Conservation (phyloP, 352 stramenopile genomes). For the Pseudoperonospora humuli region DNA sequence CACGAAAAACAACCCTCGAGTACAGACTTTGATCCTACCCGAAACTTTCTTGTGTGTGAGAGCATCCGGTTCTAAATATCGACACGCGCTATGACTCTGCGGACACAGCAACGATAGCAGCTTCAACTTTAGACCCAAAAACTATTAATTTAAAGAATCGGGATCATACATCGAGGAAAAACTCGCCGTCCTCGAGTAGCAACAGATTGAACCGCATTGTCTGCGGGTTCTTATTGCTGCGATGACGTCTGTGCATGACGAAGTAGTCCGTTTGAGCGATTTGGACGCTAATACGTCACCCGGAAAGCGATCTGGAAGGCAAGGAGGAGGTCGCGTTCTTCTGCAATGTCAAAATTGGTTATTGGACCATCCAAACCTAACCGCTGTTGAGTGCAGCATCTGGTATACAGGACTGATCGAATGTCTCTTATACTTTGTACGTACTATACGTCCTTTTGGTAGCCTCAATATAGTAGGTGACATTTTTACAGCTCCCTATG, state of each 20-base stretch:
- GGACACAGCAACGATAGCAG: neutral
- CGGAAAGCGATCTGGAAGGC: neutral
- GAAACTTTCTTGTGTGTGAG: constrained; percentile 35
- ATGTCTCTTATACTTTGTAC: too few relatives aligned
- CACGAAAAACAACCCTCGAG: constrained; percentile 85
- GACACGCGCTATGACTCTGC: constrained; percentile 61
- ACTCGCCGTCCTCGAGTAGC: constrained; percentile 88
- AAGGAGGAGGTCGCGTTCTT: neutral
- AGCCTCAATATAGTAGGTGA: too few relatives aligned
- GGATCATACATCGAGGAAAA: constrained; percentile 75
- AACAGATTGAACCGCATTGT: constrained; percentile 83
- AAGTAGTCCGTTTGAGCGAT: neutral
- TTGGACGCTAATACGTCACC: too few relatives aligned
- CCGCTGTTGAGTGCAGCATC: too few relatives aligned
- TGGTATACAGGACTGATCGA: too few relatives aligned
- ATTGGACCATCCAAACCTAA: too few relatives aligned
- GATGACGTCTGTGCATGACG: constrained; percentile 23
- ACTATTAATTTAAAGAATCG: constrained; percentile 10
- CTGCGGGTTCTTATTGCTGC: constrained; percentile 31
- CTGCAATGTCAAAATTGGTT: too few relatives aligned
- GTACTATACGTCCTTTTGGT: too few relatives aligned
- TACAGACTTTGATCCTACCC: constrained; percentile 77
- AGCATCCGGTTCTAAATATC: constrained; percentile 41
- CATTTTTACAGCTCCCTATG: too few relatives aligned
- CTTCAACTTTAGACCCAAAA: constrained; percentile 6